phyloP scores from a whole-genome alignment of 108 stramenopile genomes.

The Ochromonas danica region DNA sequence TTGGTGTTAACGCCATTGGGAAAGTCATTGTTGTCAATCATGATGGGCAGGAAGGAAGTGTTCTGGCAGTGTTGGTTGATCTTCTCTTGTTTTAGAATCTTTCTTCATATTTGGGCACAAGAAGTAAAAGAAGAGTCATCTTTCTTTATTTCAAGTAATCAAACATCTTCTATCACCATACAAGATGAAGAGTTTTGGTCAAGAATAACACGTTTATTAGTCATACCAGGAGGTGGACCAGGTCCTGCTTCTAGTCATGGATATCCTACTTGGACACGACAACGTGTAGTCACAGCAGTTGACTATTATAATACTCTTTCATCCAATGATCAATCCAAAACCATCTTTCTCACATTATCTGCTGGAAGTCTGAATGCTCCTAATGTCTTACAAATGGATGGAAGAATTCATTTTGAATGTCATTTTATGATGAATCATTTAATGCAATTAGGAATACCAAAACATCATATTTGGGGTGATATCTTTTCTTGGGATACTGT shows the following conservation, averaged over 20 bases:
- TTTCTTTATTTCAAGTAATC: no score
- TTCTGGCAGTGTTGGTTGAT: no score
- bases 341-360: slow-evolving; percentile 28
- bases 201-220: no score
- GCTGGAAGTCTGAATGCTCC: slow-evolving; percentile 34
- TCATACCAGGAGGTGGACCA: slow-evolving; percentile 32
- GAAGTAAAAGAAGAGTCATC: no score
- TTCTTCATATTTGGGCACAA: no score
- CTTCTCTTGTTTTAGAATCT: no score
- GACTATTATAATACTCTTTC: not conserved
- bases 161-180: no score
- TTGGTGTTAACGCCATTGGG: no score
- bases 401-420: slow-evolving; percentile 19
- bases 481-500: slow-evolving; percentile 32
- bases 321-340: not conserved
- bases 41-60: no score
- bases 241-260: not conserved
- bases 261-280: slow-evolving; percentile 27
- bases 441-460: not conserved
- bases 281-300: not conserved
- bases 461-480: not conserved
- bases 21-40: no score
- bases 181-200: no score
- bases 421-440: slow-evolving; percentile 25
- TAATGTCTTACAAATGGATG: not conserved